Evolutionary conservation across 2,329 filamentous ascomycete species (phyloP), one percentile per base, ranked within the genome.

Genomic region (Stenocarpella maydis): DNA sequence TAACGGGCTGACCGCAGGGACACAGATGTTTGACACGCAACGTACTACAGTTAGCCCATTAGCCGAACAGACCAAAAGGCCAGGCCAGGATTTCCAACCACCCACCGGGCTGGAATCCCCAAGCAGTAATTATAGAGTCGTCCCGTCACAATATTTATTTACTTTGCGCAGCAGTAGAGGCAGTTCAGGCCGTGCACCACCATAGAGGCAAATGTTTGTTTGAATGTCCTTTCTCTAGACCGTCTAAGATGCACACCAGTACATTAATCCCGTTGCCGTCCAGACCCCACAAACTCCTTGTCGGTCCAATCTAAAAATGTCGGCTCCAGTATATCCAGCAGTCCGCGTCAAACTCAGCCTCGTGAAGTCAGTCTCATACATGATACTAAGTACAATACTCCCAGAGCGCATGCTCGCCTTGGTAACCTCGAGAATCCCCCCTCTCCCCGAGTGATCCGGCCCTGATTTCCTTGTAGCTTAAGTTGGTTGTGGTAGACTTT

Each of bases 1-100:
- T 83, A 70, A 76, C 10, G 19, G 47, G 3, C 21, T 17, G 17
- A 60, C 39, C n/a, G n/a, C n/a, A n/a, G n/a, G n/a, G n/a, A n/a
- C n/a, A n/a, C n/a, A n/a, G n/a, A n/a, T n/a, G n/a, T n/a, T n/a
- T n/a, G n/a, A n/a, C n/a, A n/a, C n/a, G n/a, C n/a, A n/a, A n/a
- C n/a, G n/a, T n/a, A n/a, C n/a, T n/a, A n/a, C n/a, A n/a, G n/a
- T n/a, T n/a, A n/a, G n/a, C n/a, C n/a, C n/a, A n/a, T n/a, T n/a
- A n/a, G n/a, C n/a, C n/a, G n/a, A n/a, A n/a, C n/a, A n/a, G n/a
- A n/a, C n/a, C n/a, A n/a, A n/a, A n/a, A n/a, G n/a, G n/a, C n/a
- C n/a, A n/a, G n/a, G n/a, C n/a, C n/a, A n/a, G n/a, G n/a, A n/a
- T n/a, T n/a, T n/a, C n/a, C n/a, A n/a, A n/a, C n/a, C n/a, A n/a